phyloP scores from a whole-genome alignment of 2,329 filamentous ascomycete genomes.

The Botrytis tulipae region DNA sequence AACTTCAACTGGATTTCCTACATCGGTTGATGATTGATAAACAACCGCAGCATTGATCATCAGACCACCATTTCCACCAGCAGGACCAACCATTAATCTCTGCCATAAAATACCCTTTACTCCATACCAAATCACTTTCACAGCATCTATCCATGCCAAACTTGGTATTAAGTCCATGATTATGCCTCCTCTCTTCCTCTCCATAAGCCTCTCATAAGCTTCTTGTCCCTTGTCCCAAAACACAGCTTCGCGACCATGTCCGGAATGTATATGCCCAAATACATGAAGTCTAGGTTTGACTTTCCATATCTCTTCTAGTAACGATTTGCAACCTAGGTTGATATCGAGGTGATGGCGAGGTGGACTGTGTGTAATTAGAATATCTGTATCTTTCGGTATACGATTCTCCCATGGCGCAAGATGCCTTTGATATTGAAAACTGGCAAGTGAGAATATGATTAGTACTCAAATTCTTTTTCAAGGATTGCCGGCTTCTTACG shows the following conservation, averaged over 20 bases:
- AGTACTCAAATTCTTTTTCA: background rate
- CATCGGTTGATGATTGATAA: conserved; percentile 46
- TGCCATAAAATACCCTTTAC: conserved; percentile 56
- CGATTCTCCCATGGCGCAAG: conserved; percentile 60
- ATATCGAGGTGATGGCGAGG: conserved; percentile 54
- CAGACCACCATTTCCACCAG: conserved; percentile 46
- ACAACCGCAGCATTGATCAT: conserved; percentile 63
- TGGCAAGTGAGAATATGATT: conserved; percentile 21
- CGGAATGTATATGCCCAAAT: conserved; percentile 66
- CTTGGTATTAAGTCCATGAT: conserved; percentile 36
- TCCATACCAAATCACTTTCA: conserved; percentile 52
- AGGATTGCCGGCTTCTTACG: conserved; percentile 39
- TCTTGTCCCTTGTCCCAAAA: conserved; percentile 61
- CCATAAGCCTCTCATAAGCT: conserved; percentile 38
- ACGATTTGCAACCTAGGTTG: conserved; percentile 56
- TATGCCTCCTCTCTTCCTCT: conserved; percentile 38
- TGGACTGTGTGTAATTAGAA: conserved; percentile 65
- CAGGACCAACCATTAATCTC: conserved; percentile 53
- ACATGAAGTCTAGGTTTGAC: conserved; percentile 61
- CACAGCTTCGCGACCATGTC: conserved; percentile 56
- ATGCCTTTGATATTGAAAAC: conserved; percentile 59
- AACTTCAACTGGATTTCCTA: conserved; percentile 45
- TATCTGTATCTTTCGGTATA: conserved; percentile 57
- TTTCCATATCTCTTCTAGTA: conserved; percentile 58
- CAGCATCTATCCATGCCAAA: conserved; percentile 49